Percentiles rank a stretch among this genome's conserved stretches.
Evolutionary conservation across 768 basidiomycete species (phyloP).

Genomic region (Phanerodontia chrysosporium): DNA sequence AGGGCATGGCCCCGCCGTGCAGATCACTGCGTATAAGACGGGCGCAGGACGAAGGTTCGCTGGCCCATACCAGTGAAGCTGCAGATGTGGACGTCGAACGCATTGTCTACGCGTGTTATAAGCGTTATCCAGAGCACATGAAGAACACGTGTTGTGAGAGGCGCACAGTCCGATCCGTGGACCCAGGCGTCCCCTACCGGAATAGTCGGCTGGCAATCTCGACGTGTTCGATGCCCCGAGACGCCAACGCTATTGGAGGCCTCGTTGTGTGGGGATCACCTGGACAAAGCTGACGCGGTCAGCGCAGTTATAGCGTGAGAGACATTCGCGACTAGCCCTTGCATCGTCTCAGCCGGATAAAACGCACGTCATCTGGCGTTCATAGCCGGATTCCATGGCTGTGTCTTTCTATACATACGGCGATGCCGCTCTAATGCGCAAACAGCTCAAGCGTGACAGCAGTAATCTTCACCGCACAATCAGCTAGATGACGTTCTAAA

Average conservation of each 20-base stretch:
- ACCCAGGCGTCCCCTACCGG: neutral
- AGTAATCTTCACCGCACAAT: no score
- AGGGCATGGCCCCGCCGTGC: slow-evolving; percentile 10
- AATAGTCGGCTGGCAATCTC: neutral
- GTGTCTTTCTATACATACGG: neutral
- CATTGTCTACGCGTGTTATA: slow-evolving; percentile 14
- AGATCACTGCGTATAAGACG: slow-evolving; percentile 9
- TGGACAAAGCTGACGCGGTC: neutral
- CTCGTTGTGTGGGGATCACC: neutral
- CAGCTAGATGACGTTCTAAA: no score
- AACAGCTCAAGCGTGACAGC: no score
- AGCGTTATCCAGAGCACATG: neutral
- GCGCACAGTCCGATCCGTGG: neutral
- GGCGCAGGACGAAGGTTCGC: slow-evolving; percentile 1
- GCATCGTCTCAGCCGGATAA: neutral
- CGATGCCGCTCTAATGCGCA: neutral
- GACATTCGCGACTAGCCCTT: neutral
- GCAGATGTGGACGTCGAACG: slow-evolving; percentile 7
- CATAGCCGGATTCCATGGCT: neutral
- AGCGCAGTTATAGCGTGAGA: slow-evolving; percentile 1
- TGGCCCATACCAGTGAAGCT: slow-evolving; percentile 3
- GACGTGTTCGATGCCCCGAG: neutral
- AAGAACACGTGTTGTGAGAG: slow-evolving; percentile 14
- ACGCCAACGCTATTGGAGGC: neutral
- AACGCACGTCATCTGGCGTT: neutral